Evolutionary conservation across 495 filamentous ascomycete species (phyloP), one percentile per base, ranked within the genome.

Genomic region (Aspergillus panamensis): DNA sequence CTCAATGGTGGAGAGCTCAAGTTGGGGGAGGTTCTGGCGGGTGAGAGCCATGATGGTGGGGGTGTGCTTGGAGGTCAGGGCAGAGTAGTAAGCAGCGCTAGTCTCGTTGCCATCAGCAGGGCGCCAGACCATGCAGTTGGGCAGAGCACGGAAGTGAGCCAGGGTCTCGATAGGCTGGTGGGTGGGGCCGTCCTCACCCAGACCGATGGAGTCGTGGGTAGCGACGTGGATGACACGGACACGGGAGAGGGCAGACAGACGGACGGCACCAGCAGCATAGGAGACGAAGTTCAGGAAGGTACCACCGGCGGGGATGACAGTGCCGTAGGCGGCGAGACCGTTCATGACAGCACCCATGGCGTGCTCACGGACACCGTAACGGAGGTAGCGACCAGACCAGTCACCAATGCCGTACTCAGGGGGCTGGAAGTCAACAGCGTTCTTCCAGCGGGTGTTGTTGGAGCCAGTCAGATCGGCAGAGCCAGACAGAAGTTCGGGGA

Each of bases 201-300:
- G 90, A 82, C 94, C 94, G 69, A 99, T 97, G 60, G 92, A 96
- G 83, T 99, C 94, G 84, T 99, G 94, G 65, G 94, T 99, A 58
- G 95, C 94, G 70, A 99, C 82, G 84, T 94, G 95, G 80, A 99
- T 93, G 71, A 84, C 83, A 63, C 93, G 92, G 70, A 91, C 84
- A 73, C 91, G 93, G 32, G 92, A 95, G 57, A 99, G 82, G 32
- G 95, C 84, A 47, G 92, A 96, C 25, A 99, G 85, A 74, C 94
- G 92, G 66, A 97, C 88, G 69, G 95, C 86, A 73, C 94, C 94
- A 62, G 94, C 90, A 61, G 91, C 93, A 73, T 99, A 99, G 20
- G 94, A 99, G 60, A 99, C 92, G 80, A 99, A 99, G 88, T 99
- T 99, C 60, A 99, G 80, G 87, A 99, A 99, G 66, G 93, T 97